Base-by-base conservation (phyloP, 1,139 yeast genomes). In the Suhomyces terraborum region DNA sequence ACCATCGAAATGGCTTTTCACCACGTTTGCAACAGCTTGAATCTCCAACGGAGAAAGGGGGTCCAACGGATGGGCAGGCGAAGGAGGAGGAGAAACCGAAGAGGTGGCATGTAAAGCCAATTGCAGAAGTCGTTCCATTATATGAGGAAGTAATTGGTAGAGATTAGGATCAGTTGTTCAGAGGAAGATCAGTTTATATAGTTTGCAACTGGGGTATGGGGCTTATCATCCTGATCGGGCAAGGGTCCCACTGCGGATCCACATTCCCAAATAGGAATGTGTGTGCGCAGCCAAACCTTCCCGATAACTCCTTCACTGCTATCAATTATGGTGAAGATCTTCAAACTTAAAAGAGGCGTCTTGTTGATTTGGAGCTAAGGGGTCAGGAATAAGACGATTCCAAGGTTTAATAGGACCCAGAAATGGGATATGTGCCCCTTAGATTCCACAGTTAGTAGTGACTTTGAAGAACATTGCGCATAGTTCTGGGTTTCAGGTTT, bases 51-150 rank as follows among this genome's bases (percentile, higher is more conserved):
- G 73, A 32, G 83, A 66, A 48, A 84, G 75, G 9, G 88, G 91
- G 63, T 84, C 93, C 55, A 84, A 70, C 21, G 91, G 89, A 61
- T 84, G 93, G 8, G 63, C 62, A 43, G 84, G 82, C 14, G 69
- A 61, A 38, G 79, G 64, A 35, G 82, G 82, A 13, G 82, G 70
- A 18, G 56, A 48, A 32, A 75, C 66, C 32, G 67, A 65, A 24
- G 84, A 78, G 20, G 82, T 77, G 30, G 87, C 68, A 58, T 83
- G 88, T 32, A 72, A 60, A 32, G 87, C 82, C 47, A 82, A 73
- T 66, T 82, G 87, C 54, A 73, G 73, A 56, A 82, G 72, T 68
- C 88, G 79, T 64, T 82, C 85, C 88, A 82, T 82, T 13, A 3
- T 31, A 29, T 16, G 25, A 10, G 23, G 18, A 12, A 27, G 7